A percentile compares a stretch with the other conserved stretches of the same genome.
phyloP scores from a whole-genome alignment of 352 stramenopile species.

The Phytophthora parvispora region DNA sequence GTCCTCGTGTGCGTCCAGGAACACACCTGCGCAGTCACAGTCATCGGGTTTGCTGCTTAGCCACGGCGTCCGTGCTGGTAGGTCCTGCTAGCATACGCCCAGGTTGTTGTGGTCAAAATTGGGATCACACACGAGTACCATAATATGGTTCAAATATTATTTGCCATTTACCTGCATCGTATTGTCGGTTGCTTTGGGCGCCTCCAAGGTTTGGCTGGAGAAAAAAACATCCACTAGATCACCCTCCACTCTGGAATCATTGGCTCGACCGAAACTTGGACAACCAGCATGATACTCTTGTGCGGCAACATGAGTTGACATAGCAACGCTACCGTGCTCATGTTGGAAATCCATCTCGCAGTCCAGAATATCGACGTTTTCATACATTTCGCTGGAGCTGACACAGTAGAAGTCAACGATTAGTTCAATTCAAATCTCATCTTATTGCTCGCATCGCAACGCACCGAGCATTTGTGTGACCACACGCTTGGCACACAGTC shows the following conservation, averaged over 20 bases:
- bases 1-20: constrained; percentile 24
- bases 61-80: constrained; percentile 21
- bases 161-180: not conserved
- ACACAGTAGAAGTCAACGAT: not conserved
- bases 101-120: no score
- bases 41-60: constrained; percentile 44
- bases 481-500: constrained; percentile 19
- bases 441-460: no score
- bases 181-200: not conserved
- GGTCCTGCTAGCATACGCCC: not conserved
- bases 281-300: not conserved
- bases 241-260: not conserved
- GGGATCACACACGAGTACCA: no score
- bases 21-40: constrained; percentile 28
- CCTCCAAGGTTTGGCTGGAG: not conserved
- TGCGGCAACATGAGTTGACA: not conserved
- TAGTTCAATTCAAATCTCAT: not conserved
- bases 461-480: not conserved
- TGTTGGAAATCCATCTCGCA: not conserved
- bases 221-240: constrained; percentile 41
- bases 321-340: not conserved
- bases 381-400: not conserved
- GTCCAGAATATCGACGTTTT: not conserved
- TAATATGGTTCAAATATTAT: no score
- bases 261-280: not conserved